These are phyloP conservation scores for Chionographis japonica DNA, from an alignment of 106 monocot genomes.

Conservation along the genomic window DNA sequence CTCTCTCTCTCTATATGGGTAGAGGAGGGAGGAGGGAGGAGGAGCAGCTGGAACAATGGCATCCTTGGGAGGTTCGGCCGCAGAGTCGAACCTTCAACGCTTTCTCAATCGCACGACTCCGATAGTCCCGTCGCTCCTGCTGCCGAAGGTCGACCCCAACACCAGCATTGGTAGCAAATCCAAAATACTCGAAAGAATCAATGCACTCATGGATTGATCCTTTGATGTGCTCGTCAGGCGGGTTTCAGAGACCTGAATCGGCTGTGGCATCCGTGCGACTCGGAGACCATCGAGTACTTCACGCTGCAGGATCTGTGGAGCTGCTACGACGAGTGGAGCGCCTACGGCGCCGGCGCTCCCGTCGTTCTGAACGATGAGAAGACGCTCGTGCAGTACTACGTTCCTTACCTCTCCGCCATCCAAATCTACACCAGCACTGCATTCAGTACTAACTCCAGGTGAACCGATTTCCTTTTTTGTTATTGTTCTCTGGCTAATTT, in stretches of 20 bases:
- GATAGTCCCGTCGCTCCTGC: slow-evolving; percentile 13
- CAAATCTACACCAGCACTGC: slow-evolving; percentile 4
- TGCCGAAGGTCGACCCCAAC: slow-evolving; percentile 17
- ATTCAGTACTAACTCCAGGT: not conserved
- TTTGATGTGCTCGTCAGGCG: not conserved
- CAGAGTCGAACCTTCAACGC: slow-evolving; percentile 22
- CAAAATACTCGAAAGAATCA: not conserved
- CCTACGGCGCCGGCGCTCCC: slow-evolving; percentile 23
- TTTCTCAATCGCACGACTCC: slow-evolving; percentile 31
- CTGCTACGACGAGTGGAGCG: slow-evolving; percentile 36
- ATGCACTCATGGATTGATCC: not conserved
- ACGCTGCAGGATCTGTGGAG: slow-evolving; percentile 28
- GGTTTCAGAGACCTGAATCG: not conserved
- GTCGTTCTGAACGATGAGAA: slow-evolving; percentile 9
- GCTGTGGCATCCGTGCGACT: slow-evolving; percentile 5
- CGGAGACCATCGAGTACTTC: slow-evolving; percentile 20
- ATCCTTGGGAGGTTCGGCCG: not conserved
- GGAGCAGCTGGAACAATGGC: not conserved
- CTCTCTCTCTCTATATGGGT: too few species aligned
- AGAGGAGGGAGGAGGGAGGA: not conserved
- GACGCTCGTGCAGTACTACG: slow-evolving; percentile 32
- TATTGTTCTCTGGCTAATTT: too few species aligned
- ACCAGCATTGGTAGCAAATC: not conserved
- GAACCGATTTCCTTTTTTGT: not conserved
- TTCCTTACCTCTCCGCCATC: slow-evolving; percentile 21